Evolutionary conservation across 2,329 filamentous ascomycete species (phyloP), one percentile per base, ranked within the genome.

Genomic region (Hansfordia pulvinata): DNA sequence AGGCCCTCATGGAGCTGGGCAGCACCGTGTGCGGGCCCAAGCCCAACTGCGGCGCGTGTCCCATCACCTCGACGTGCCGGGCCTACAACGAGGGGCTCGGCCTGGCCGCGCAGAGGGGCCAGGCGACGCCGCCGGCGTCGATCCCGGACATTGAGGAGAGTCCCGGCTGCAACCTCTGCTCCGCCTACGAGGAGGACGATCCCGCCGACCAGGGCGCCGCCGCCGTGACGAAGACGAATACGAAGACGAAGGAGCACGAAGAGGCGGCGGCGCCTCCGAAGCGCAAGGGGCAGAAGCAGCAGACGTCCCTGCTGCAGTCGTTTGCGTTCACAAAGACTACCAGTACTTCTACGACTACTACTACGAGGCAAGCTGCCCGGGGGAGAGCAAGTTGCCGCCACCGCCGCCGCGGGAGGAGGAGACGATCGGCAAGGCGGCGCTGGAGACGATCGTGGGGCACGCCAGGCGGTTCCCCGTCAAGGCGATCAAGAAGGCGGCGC

Each of bases 1-100:
- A 76, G 40, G 71, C 66, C 1, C 46, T 76, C 15, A 76, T 76
- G 71, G 71, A 76, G 39, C 53, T 76, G 4, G 71, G 71, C 3
- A 74, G 69, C 34, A 76, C 71, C 0, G 42, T 76, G 2, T 76
- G 71, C 37, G 60, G 60, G 6, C 70, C 71, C 1, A 65, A 64
- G 35, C 71, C 71, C 2, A 62, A 64, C 26, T 76, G 71, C 35
- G 45, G 44, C 3, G 38, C 39, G 2, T 71, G 67, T 29, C 67
- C 67, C 2, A 52, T 71, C 24, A 60, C 49, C 1, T 43, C 46
- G 3, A 67, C 60, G 0, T 71, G 67, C 33, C 60, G 61, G 5
- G 63, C 55, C 0, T 69, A 63, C 35, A 40, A 39, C 3, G 67
- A 71, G 31, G 66, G 64, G 2, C 28, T 49, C 3, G 35, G 44